A percentile compares a stretch with the other conserved stretches of the same genome.
phyloP scores from a whole-genome alignment of 1,284 basidiomycete genomes.

The Entoloma clypeatum region DNA sequence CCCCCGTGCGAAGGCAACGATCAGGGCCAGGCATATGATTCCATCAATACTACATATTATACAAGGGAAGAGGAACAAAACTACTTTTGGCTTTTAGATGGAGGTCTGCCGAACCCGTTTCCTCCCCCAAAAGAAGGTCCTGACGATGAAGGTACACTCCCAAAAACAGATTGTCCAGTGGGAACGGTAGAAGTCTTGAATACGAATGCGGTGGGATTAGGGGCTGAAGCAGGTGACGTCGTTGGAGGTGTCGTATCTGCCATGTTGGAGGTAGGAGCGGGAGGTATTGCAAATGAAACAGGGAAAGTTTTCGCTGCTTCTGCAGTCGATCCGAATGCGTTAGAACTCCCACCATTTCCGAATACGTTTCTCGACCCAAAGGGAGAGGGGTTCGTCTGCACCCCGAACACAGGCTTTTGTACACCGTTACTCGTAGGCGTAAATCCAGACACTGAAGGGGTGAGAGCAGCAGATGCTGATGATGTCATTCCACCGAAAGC shows the following conservation, averaged over 20 bases:
- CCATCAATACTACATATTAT: too few species aligned
- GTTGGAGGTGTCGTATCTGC: too few species aligned
- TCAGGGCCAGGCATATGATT: too few species aligned
- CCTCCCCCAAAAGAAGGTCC: too few species aligned
- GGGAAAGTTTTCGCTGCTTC: conserved; percentile 15
- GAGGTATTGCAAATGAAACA: too few species aligned
- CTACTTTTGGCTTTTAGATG: too few species aligned
- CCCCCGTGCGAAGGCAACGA: too few species aligned
- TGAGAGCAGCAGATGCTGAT: conserved; percentile 1
- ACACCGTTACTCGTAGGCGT: too few species aligned
- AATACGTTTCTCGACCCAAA: conserved; percentile 13
- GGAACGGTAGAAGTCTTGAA: conserved; percentile 18
- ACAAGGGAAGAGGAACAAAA: too few species aligned
- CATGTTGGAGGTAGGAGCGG: too few species aligned
- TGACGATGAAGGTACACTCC: conserved; percentile 13
- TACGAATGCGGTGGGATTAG: conserved; percentile 10
- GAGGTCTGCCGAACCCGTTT: conserved; percentile 21
- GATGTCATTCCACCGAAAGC: conserved; percentile 9
- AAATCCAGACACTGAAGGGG: conserved; percentile 1
- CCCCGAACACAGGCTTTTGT: too few species aligned
- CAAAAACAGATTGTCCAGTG: conserved; percentile 16
- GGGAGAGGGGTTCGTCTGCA: conserved; percentile 12
- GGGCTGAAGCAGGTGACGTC: too few species aligned
- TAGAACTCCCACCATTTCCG: conserved; percentile 9
- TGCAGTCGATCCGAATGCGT: conserved; percentile 6